Percentiles rank a stretch among this genome's conserved stretches.
Conservation (phyloP, 257 asterid species). For the Solanum clarkiae region DNA sequence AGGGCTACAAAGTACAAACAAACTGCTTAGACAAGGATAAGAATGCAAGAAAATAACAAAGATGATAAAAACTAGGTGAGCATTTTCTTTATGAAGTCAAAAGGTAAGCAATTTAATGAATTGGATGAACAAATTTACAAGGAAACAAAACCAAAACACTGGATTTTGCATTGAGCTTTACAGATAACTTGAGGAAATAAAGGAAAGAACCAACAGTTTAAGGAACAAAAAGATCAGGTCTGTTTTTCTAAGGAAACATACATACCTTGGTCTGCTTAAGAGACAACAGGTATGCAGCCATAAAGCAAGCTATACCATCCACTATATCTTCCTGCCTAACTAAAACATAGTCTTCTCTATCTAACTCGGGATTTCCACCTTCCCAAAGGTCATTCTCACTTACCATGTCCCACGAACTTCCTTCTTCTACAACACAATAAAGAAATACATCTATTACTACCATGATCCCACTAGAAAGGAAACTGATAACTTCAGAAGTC, state of each 20-base stretch:
- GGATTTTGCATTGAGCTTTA: not conserved
- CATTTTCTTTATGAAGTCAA: not conserved
- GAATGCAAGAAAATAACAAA: not conserved
- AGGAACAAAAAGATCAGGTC: not conserved
- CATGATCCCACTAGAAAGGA: not conserved
- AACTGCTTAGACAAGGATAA: not conserved
- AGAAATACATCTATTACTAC: not conserved
- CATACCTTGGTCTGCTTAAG: slow-evolving; percentile 87
- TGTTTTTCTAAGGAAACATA: not conserved
- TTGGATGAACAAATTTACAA: not conserved
- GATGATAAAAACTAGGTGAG: not conserved
- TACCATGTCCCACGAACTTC: slow-evolving; percentile 93
- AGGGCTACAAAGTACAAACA: not conserved
- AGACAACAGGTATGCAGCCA: slow-evolving; percentile 89
- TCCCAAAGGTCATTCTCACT: slow-evolving; percentile 85
- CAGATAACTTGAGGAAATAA: not conserved
- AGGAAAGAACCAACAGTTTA: not conserved
- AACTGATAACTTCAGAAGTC: not conserved
- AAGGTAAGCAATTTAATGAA: not conserved
- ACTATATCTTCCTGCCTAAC: slow-evolving; percentile 95
- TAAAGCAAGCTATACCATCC: slow-evolving; percentile 96
- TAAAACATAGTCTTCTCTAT: slow-evolving; percentile 74
- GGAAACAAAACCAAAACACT: not conserved
- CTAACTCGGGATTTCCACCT: slow-evolving; percentile 44
- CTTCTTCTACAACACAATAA: slow-evolving; percentile 52